phyloP scores from a whole-genome alignment of 169 alveolate species.

The Perkinsus olseni region DNA sequence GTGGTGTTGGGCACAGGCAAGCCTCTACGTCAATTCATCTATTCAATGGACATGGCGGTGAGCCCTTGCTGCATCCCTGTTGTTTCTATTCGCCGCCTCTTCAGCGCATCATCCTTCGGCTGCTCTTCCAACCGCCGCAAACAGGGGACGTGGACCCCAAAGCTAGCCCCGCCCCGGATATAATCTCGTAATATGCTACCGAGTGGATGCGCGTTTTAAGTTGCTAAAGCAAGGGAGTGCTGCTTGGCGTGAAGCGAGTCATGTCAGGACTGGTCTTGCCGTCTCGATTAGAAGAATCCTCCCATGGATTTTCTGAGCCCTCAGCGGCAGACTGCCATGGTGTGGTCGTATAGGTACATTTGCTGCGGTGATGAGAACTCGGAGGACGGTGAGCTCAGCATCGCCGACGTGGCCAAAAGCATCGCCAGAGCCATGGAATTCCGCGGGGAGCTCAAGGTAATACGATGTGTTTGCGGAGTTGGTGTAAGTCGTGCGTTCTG shows the following conservation, averaged over 20 bases:
- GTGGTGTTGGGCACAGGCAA: slow-evolving; percentile 31
- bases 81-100: background rate
- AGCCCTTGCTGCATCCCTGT: background rate
- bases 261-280: too few species aligned
- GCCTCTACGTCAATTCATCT: slow-evolving; percentile 42
- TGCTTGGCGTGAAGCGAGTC: too few species aligned
- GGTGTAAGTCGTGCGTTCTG: too few species aligned
- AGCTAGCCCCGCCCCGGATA: background rate
- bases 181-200: background rate
- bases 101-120: background rate
- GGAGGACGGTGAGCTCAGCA: background rate
- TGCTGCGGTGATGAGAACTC: background rate
- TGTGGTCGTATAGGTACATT: background rate
- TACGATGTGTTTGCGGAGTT: too few species aligned
- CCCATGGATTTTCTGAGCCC: too few species aligned
- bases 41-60: slow-evolving; percentile 35
- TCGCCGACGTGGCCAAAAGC: background rate
- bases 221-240: too few species aligned
- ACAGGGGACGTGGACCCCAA: background rate
- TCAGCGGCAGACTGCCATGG: too few species aligned
- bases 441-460: background rate
- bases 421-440: background rate
- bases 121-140: background rate
- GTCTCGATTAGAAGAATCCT: too few species aligned
- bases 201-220: too few species aligned